Base-by-base conservation (phyloP, 805 yeast genomes). In the Nakazawaea laoshanensis region DNA sequence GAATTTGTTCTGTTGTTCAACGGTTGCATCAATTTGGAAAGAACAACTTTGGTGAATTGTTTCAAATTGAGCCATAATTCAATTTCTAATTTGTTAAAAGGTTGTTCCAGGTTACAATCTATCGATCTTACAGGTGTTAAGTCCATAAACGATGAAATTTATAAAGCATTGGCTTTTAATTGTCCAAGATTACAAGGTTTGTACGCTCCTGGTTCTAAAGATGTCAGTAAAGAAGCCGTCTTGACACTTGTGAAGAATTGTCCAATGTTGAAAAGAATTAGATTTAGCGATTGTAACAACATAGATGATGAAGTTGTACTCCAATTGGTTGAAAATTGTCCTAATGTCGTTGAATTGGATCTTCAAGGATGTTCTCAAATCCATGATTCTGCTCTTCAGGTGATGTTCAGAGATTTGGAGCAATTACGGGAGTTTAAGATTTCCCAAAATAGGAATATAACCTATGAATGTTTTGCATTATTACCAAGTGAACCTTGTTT, bases 181-280 rank as follows among this genome's bases (percentile, higher is more conserved):
- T 88, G 96, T 53, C 69, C 72, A 23, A 61, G 89, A 29, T 63
- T 89, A 28, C 96, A 89, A 57, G 96, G 96, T 1, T 61, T 88
- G 29, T 88, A 87, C 51, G 92, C 92, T 0, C 88, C 95, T 2
- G 84, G 83, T 5, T 87, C 96, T 37, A 72, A 71, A 23, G 56
- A 62, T n/a, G 77, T 89, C 3, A 64, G 81, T 5, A 83, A 82
- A 41, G 59, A 49, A 3, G 82, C 89, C 2, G 65, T 89, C 9
- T 46, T 71, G 20, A 55, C 57, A 23, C 62, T 88, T 38, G 67
- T 85, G 9, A 47, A 57, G 20, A 63, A 65, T 21, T 85, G 96
- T 38, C 82, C 81, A 2, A 65, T 76, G 65, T 62, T 89, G 42
- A 85, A 87, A 49, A 67, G 97, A 45, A 75, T 89, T 32, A 85